These are phyloP conservation scores for Bretschneidera sinensis DNA, from an alignment of 345 rosid species.

Conservation along the genomic window DNA sequence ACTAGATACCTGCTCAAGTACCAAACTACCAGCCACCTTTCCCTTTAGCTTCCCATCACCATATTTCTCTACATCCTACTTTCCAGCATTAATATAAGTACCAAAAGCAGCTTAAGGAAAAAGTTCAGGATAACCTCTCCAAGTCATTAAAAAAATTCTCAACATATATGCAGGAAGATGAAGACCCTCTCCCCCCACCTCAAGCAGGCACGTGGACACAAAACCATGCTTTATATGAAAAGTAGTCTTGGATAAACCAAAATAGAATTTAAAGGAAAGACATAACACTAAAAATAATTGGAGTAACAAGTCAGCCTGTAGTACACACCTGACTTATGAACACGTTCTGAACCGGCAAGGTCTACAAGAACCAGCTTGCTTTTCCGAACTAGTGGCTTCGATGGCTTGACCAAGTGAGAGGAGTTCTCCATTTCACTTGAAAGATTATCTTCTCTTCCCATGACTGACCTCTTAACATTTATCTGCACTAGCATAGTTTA, in stretches of 20 bases:
- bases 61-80: not conserved
- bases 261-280: no score
- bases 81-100: not conserved
- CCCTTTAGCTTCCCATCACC: not conserved
- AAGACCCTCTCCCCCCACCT: not conserved
- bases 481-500: slow-evolving; percentile 42
- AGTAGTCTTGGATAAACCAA: not conserved
- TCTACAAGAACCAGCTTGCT: slow-evolving; percentile 92
- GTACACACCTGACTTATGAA: slow-evolving; percentile 85
- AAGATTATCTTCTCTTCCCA: slow-evolving; percentile 49
- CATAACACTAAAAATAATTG: not conserved
- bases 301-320: not conserved
- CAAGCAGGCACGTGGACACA: not conserved
- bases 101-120: not conserved
- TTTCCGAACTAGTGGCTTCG: slow-evolving; percentile 73
- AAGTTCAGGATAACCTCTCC: not conserved
- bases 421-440: slow-evolving; percentile 49
- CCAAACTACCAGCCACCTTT: no score
- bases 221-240: no score
- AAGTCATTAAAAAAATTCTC: not conserved
- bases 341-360: slow-evolving; percentile 98
- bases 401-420: slow-evolving; percentile 63
- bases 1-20: not conserved
- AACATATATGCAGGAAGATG: not conserved
- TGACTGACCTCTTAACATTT: slow-evolving; percentile 74